Base-by-base conservation (phyloP, 2,329 filamentous ascomycete species). In the Pestalotiopsis sp. region DNA sequence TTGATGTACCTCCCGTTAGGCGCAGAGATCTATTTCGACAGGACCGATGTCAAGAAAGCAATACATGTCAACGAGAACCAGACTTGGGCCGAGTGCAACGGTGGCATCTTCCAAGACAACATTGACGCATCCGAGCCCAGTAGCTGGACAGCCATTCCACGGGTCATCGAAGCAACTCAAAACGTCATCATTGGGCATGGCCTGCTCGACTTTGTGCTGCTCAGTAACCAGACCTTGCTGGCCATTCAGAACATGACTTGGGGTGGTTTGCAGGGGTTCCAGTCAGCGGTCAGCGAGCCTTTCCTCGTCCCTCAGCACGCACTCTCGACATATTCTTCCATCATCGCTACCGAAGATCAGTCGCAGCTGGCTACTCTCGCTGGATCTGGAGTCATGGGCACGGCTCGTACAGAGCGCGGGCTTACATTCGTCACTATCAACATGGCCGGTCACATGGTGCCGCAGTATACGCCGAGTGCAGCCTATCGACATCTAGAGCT, bases 171-270 rank as follows among this genome's bases (percentile, higher is more conserved):
- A 74, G 83, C 84, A 38, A 92, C 92, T 1, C 85, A 91, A 58
- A 90, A 91, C 70, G 92, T 93, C 9, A 85, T 96, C 72, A 89
- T 96, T 74, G 91, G 85, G 2, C 92, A 95, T 75, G 93, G 92
- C 11, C 81, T 87, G 60, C 85, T 91, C 13, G 93, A 94, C 80
- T 92, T 86, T 75, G 85, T 92, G 69, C 84, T 93, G 11, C 82
- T 91, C 31, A 83, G 85, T 73, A 91, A 92, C 76, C 92, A 92
- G 17, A 92, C 92, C 0, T 83, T 95, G 1, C 82, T 93, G 5
- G 86, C 87, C 1, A 90, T 95, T 68, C 92, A 95, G 76, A 94
- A 94, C 81, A 93, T 95, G 90, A 94, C 92, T 0, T 95, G 90
- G 90, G 88, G 89, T 68, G 92, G 92, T 4, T 77, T 84, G 57